Conservation (phyloP, 305 asterid genomes). For the Caryopteris hybrid region DNA sequence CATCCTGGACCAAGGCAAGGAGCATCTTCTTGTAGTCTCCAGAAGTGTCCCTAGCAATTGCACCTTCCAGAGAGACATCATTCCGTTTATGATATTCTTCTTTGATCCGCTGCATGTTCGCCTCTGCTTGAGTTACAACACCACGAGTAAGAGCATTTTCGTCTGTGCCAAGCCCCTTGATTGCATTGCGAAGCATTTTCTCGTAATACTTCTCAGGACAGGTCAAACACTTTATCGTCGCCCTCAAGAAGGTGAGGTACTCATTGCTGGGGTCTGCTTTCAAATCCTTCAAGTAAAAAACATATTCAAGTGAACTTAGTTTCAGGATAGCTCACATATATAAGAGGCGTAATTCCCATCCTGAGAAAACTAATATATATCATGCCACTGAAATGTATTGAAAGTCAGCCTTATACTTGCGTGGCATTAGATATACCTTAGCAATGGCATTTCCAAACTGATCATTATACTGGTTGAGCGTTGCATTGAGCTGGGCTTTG, state of each 20-base stretch:
- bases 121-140: constrained; percentile 74
- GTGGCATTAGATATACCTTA: constrained; percentile 40
- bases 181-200: constrained; percentile 60
- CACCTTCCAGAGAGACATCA: constrained; percentile 57
- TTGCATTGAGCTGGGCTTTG: constrained; percentile 87
- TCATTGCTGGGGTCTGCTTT: constrained; percentile 50
- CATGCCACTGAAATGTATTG: too few species aligned
- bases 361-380: too few species aligned
- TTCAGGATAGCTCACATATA: too few species aligned
- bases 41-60: constrained; percentile 64
- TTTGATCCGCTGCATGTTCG: constrained; percentile 56
- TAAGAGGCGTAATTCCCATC: too few species aligned
- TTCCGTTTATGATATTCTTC: constrained; percentile 64
- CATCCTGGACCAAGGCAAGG: constrained; percentile 57
- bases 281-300: too few species aligned
- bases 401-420: too few species aligned
- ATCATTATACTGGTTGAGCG: constrained; percentile 69
- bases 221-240: constrained; percentile 67
- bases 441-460: constrained; percentile 63
- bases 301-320: too few species aligned
- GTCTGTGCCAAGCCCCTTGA: constrained; percentile 63
- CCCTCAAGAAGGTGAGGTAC: constrained; percentile 57
- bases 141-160: constrained; percentile 79
- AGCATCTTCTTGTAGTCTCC: constrained; percentile 74
- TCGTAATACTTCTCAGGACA: constrained; percentile 64